A percentile compares a stretch with the other conserved stretches of the same genome.
Conservation (phyloP, 1,139 yeast species). For the Debaryomyces fabryi region DNA sequence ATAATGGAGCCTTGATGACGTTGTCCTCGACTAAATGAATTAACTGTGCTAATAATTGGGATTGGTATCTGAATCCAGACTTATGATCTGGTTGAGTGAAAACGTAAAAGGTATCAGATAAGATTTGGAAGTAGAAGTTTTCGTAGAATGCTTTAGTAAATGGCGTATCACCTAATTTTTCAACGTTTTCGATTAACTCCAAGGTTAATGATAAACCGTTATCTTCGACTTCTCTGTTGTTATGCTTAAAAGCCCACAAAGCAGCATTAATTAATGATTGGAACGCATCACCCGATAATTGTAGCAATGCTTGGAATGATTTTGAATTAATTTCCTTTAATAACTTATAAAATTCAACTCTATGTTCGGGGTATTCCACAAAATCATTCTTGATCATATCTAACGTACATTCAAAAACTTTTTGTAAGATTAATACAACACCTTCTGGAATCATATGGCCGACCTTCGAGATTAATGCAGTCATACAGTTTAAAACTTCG, state of each 20-base stretch:
- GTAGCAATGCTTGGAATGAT: slow-evolving; percentile 82
- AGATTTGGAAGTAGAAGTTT: slow-evolving; percentile 84
- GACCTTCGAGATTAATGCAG: slow-evolving; percentile 83
- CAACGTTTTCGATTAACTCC: slow-evolving; percentile 78
- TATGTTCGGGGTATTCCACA: slow-evolving; percentile 95
- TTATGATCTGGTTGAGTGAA: slow-evolving; percentile 97
- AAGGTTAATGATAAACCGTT: slow-evolving; percentile 76
- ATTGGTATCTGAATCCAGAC: slow-evolving; percentile 90
- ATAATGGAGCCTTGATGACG: slow-evolving; percentile 75
- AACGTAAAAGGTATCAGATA: slow-evolving; percentile 90
- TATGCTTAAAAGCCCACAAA: slow-evolving; percentile 97
- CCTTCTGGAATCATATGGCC: slow-evolving; percentile 91
- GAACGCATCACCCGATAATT: slow-evolving; percentile 90
- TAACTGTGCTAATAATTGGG: slow-evolving; percentile 80
- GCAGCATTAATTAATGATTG: slow-evolving; percentile 91
- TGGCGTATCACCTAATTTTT: slow-evolving; percentile 71
- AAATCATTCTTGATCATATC: slow-evolving; percentile 95
- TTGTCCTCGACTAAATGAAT: slow-evolving; percentile 81
- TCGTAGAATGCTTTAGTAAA: slow-evolving; percentile 87
- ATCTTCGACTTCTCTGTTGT: slow-evolving; percentile 92
- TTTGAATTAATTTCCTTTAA: slow-evolving; percentile 84
- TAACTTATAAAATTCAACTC: slow-evolving; percentile 92
- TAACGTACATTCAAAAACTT: slow-evolving; percentile 91
- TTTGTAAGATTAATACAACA: slow-evolving; percentile 82
- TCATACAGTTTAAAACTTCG: slow-evolving; percentile 93